Conservation (phyloP, 179 eudicot genomes). For the Spergularia azorica region DNA sequence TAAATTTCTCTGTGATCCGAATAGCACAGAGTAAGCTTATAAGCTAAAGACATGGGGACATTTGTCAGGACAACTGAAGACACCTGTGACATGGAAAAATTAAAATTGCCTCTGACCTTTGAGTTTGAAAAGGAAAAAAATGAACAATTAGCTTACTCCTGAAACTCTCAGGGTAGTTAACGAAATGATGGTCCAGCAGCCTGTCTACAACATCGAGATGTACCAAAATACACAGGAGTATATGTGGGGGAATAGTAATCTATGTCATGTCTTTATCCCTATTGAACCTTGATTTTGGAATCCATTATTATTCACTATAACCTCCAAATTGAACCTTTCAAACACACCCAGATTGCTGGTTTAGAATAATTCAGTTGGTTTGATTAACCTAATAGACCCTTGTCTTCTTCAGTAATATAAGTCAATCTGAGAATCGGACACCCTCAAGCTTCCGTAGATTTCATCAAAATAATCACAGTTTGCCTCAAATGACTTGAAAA, state of each 20-base stretch:
- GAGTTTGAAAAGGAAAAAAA: not conserved
- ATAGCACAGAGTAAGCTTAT: conserved; percentile 26
- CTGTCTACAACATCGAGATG: not conserved
- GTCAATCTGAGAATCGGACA: not conserved
- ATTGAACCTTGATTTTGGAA: not conserved
- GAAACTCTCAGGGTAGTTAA: conserved; percentile 18
- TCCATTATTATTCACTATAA: not conserved
- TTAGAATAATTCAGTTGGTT: no score
- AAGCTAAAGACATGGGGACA: conserved; percentile 21
- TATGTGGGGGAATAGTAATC: not conserved
- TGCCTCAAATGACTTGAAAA: conserved; percentile 7
- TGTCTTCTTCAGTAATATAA: no score
- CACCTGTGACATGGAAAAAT: conserved; percentile 15
- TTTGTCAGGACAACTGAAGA: conserved; percentile 30
- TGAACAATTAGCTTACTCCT: conserved; percentile 16
- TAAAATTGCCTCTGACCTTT: conserved; percentile 8
- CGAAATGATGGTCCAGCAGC: not conserved
- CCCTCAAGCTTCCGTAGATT: not conserved
- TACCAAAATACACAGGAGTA: not conserved
- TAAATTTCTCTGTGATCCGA: no score
- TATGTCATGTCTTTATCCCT: not conserved
- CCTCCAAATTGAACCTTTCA: no score
- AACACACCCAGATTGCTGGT: no score
- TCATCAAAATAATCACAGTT: not conserved
- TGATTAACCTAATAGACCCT: no score